These are phyloP conservation scores for Pouteria glomerata DNA, from an alignment of 148 eudicot species.

Conservation along the genomic window DNA sequence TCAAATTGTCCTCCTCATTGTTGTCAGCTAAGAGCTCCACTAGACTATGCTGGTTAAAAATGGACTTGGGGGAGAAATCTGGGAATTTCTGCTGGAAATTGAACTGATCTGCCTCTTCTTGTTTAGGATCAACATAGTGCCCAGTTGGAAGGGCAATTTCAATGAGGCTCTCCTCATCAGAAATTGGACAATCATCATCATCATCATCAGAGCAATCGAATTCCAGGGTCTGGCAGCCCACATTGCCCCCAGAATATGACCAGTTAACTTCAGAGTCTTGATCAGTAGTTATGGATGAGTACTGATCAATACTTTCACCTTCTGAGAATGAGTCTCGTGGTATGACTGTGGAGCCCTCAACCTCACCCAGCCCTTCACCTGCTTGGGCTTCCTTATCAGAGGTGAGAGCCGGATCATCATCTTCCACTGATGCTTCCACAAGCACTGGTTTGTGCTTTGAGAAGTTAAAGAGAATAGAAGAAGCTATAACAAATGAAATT, in stretches of 20 bases:
- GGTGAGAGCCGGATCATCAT: background rate
- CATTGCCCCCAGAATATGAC: slow-evolving; percentile 26
- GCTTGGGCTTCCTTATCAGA: background rate
- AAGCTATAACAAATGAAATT: slow-evolving; percentile 25
- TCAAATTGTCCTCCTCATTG: slow-evolving; percentile 74
- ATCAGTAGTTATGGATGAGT: slow-evolving; percentile 38
- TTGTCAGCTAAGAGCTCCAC: slow-evolving; percentile 38
- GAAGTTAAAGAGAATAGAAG: slow-evolving; percentile 22
- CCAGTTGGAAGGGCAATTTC: slow-evolving; percentile 77
- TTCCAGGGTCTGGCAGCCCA: slow-evolving; percentile 15
- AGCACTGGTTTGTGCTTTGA: slow-evolving; percentile 22
- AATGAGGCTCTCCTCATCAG: slow-evolving; percentile 85
- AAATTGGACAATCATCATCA: slow-evolving; percentile 72
- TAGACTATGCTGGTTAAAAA: no score
- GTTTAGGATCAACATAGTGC: slow-evolving; percentile 33
- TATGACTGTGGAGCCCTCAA: slow-evolving; percentile 11
- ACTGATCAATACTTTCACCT: slow-evolving; percentile 42
- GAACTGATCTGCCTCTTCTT: slow-evolving; percentile 23
- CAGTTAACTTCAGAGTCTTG: slow-evolving; percentile 54
- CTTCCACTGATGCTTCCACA: slow-evolving; percentile 7
- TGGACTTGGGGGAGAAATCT: no score
- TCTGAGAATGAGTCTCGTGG: slow-evolving; percentile 41
- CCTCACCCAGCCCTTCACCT: slow-evolving; percentile 15
- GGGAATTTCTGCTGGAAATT: slow-evolving; percentile 27
- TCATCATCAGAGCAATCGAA: slow-evolving; percentile 54